Evolutionary conservation across 2,329 filamentous ascomycete species (phyloP), one percentile per base, ranked within the genome.

Genomic region (Didymella arachidicola): DNA sequence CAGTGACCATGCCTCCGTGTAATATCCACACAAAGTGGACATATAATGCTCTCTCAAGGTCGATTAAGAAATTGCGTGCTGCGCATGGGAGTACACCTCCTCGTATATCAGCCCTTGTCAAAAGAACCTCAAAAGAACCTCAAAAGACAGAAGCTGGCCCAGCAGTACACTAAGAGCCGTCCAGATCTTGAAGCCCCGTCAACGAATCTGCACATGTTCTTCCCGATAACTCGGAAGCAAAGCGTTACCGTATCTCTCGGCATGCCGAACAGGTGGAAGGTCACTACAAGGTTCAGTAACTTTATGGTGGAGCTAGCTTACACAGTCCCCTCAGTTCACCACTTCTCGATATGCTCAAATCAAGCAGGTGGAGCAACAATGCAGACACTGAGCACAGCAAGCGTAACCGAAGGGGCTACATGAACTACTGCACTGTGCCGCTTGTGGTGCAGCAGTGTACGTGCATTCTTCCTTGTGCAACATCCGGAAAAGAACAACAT

Each of bases 361-460:
- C 19, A 14, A 41, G 41, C 14, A 29, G 34, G 49, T 50, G 45
- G 56, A 58, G 55, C 44, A 44, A 30, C 19, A 38, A 26, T 19
- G 45, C 45, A 59, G 26, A 29, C 19, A 26, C 26, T 30, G 47
- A 50, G 18, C 27, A 59, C 30, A 51, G 41, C 46, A 42, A 19
- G 32, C 34, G 27, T 41, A n/a, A 12, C 7, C 10, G 18, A 43
- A 25, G 27, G 41, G 22, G 30, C 42, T 25, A 29, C 45, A 59
- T 47, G 41, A 46, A 50, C 34, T 51, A 50, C 56, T 54, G 56
- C 41, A 36, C 22, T 12, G 10, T 59, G 50, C 50, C 45, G 34
- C 18, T 43, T 18, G 16, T 30, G 41, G 51, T 46, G n/a, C 46
- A 51, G 30, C 41, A 30, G n/a, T 42, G 41, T 36, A 53, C 44